phyloP scores from a whole-genome alignment of 768 basidiomycete species.

The Pleurotus sapidus region DNA sequence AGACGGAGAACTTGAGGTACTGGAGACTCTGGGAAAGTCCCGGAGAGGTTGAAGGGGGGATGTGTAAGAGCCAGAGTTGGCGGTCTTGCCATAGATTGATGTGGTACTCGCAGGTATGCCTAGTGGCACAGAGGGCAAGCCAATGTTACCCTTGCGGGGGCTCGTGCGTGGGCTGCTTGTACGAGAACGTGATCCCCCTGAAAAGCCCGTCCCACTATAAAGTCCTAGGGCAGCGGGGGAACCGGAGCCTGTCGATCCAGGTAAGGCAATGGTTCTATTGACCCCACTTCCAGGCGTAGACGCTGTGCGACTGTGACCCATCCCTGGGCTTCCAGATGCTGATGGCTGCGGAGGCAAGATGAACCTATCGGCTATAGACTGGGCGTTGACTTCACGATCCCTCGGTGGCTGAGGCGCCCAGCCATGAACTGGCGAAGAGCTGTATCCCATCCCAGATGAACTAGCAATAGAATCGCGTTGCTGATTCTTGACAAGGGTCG shows the following conservation, averaged over 20 bases:
- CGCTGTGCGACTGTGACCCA: constrained; percentile 7
- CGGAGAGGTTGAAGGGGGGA: constrained; percentile 3
- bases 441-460: constrained; percentile 16
- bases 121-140: neutral
- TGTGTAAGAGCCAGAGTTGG: neutral
- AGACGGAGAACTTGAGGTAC: neutral
- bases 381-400: constrained; percentile 8
- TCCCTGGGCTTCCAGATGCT: neutral
- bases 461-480: constrained; percentile 53
- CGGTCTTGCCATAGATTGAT: neutral
- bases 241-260: constrained; percentile 4
- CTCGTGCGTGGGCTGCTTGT: constrained; percentile 5
- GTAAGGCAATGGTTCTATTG: constrained; percentile 2
- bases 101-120: neutral
- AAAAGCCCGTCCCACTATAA: neutral
- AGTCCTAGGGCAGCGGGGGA: neutral
- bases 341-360: constrained; percentile 27
- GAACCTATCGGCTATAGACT: constrained; percentile 32
- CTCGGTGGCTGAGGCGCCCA: constrained; percentile 2
- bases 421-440: constrained; percentile 15
- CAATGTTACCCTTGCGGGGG: neutral
- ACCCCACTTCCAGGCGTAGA: constrained; percentile 3
- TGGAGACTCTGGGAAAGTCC: neutral
- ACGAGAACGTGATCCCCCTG: constrained; percentile 3
- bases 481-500: constrained; percentile 66